phyloP scores from a whole-genome alignment of 306 rosid genomes.

The Corylus americana region DNA sequence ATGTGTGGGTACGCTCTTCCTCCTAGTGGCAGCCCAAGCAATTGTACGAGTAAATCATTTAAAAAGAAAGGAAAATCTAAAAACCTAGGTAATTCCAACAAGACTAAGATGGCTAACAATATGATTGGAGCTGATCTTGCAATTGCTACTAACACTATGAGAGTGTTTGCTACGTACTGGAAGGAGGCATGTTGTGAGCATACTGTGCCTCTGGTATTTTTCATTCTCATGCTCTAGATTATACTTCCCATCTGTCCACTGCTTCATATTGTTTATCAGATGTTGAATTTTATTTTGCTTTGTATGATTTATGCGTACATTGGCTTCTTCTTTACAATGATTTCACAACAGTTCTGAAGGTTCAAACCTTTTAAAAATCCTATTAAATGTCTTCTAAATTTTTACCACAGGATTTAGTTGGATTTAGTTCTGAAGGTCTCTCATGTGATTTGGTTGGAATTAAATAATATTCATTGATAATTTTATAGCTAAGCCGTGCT shows the following conservation, averaged over 20 bases:
- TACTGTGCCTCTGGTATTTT: constrained; percentile 56
- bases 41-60: constrained; percentile 30
- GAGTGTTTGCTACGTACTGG: constrained; percentile 70
- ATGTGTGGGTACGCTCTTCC: constrained; percentile 26
- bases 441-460: neutral
- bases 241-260: neutral
- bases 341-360: neutral
- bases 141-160: constrained; percentile 47
- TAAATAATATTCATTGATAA: neutral
- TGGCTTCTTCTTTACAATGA: neutral
- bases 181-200: constrained; percentile 66
- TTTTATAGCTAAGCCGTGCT: neutral
- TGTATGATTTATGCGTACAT: neutral
- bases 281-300: neutral
- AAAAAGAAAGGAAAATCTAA: constrained; percentile 44
- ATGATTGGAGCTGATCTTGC: constrained; percentile 33
- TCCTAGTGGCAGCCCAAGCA: constrained; percentile 34
- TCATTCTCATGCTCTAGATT: constrained; percentile 4
- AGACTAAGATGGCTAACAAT: constrained; percentile 15
- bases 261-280: neutral
- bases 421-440: neutral
- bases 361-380: neutral
- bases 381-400: neutral
- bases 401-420: neutral
- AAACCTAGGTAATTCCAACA: constrained; percentile 20